A percentile compares a stretch with the other conserved stretches of the same genome.
Conservation (phyloP, 2,329 filamentous ascomycete genomes). For the Hypoxylon sp. region DNA sequence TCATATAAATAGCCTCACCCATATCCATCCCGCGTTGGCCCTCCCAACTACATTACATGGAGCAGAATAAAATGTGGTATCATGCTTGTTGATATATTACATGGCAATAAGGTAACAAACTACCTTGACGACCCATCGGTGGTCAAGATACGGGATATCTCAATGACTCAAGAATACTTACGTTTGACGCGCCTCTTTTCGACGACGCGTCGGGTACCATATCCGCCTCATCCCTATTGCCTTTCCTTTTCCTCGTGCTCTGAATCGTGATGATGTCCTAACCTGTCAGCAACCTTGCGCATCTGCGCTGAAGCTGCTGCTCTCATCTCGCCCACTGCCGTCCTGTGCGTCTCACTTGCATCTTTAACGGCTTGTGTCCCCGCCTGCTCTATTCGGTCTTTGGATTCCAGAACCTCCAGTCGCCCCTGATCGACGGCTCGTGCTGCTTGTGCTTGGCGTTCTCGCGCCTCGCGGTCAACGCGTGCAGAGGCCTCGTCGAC, state of each 20-base stretch:
- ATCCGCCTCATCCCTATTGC: not conserved
- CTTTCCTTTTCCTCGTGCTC: slow-evolving; percentile 20
- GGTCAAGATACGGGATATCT: slow-evolving; percentile 30
- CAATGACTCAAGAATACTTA: slow-evolving; percentile 2
- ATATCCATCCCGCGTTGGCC: too few species aligned
- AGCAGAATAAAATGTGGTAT: not conserved
- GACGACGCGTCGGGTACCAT: not conserved
- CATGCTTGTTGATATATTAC: not conserved
- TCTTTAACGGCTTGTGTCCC: slow-evolving; percentile 31
- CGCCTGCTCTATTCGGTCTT: slow-evolving; percentile 28
- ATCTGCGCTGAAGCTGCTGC: slow-evolving; percentile 28
- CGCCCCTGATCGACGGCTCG: slow-evolving; percentile 24
- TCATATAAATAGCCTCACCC: too few species aligned
- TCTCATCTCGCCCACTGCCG: slow-evolving; percentile 32
- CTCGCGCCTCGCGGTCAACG: slow-evolving; percentile 41
- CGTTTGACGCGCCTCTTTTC: not conserved
- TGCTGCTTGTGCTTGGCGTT: slow-evolving; percentile 29
- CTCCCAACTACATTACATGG: not conserved
- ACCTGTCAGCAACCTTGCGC: slow-evolving; percentile 27
- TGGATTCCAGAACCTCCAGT: slow-evolving; percentile 12
- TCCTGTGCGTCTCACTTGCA: slow-evolving; percentile 27
- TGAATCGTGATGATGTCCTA: slow-evolving; percentile 35
- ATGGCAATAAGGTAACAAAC: slow-evolving; percentile 5
- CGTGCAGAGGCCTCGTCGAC: slow-evolving; percentile 37
- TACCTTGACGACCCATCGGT: slow-evolving; percentile 14